A percentile compares a stretch with the other conserved stretches of the same genome.
Evolutionary conservation across 306 rosid species (phyloP).

Genomic region (Rosa chinensis): DNA sequence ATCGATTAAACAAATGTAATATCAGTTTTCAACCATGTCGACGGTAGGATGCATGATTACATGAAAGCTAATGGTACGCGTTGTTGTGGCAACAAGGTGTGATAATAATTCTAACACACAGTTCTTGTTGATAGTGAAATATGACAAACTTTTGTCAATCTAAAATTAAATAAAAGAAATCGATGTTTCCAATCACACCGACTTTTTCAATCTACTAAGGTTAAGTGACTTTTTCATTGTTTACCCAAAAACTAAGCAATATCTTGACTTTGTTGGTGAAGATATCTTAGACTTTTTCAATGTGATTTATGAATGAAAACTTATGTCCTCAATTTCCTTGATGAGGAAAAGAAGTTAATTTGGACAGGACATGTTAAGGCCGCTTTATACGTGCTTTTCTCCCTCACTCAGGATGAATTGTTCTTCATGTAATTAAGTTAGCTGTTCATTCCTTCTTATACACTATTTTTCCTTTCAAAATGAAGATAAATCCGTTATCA

Average conservation of each 20-base stretch:
- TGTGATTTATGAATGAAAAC: neutral
- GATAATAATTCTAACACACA: neutral
- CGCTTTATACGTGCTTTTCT: neutral
- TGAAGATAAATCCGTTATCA: no score
- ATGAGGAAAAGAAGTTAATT: neutral
- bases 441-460: neutral
- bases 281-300: neutral
- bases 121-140: neutral
- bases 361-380: neutral
- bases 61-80: neutral
- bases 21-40: neutral
- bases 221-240: neutral
- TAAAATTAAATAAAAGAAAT: neutral
- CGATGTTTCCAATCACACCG: slow-evolving; percentile 1
- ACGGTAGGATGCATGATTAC: neutral
- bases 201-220: neutral
- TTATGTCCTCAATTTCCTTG: neutral
- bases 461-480: neutral
- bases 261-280: slow-evolving; percentile 2
- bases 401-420: neutral
- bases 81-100: neutral
- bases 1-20: neutral
- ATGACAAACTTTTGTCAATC: neutral
- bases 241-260: neutral
- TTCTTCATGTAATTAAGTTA: neutral